Conservation (phyloP, 2,329 filamentous ascomycete genomes). For the Colletotrichum sp. region DNA sequence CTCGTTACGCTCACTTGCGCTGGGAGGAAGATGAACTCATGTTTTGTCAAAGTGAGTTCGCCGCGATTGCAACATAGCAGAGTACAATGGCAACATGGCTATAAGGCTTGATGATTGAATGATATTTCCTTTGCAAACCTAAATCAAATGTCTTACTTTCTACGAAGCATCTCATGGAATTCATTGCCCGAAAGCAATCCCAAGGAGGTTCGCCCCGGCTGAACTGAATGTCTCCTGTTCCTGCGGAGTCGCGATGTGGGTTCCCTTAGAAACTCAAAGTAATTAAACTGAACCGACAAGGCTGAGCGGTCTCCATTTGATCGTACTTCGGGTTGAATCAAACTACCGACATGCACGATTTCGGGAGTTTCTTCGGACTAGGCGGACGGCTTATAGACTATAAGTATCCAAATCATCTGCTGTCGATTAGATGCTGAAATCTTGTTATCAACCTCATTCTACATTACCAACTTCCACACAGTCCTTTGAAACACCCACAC, state of each 20-base stretch:
- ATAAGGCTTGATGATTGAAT: accelerated
- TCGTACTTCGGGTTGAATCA: neutral
- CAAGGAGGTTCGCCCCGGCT: too few species aligned
- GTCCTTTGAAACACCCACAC: neutral
- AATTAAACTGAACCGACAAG: neutral
- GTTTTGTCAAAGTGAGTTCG: neutral
- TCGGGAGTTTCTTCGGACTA: neutral
- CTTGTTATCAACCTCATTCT: neutral
- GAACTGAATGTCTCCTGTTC: neutral
- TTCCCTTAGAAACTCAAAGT: neutral
- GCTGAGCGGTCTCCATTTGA: neutral
- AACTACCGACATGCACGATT: neutral
- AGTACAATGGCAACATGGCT: neutral
- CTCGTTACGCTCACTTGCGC: too few species aligned
- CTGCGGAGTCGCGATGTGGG: neutral
- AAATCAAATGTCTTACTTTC: neutral
- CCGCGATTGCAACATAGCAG: neutral
- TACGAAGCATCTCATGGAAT: neutral
- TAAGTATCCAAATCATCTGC: neutral
- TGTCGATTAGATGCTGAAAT: accelerated
- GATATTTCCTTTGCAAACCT: neutral
- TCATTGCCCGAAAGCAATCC: neutral
- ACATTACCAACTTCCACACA: neutral
- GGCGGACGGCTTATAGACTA: neutral
- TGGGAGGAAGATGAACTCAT: neutral